A percentile compares a stretch with the other conserved stretches of the same genome.
Conservation (phyloP, 257 asterid species). For the Penstemon barbatus region DNA sequence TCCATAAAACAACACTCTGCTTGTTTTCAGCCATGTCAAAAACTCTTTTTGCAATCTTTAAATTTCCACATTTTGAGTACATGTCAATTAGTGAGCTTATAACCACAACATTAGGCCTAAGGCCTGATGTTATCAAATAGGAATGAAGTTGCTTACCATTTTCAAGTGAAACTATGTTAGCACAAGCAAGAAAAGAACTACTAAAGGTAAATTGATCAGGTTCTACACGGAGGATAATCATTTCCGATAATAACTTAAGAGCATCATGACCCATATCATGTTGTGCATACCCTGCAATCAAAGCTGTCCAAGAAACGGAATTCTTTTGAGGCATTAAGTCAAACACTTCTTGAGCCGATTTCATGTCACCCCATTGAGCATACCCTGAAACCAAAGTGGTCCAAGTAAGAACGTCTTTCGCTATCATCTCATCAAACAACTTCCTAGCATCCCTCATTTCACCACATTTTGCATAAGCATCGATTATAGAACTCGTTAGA, state of each 20-base stretch:
- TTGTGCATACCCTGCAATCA: constrained; percentile 64
- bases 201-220: constrained; percentile 68
- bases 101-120: constrained; percentile 54
- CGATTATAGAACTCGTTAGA: constrained; percentile 62
- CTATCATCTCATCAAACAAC: constrained; percentile 63
- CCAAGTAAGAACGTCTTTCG: constrained; percentile 67
- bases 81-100: constrained; percentile 68
- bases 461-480: constrained; percentile 72
- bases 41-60: constrained; percentile 47
- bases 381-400: constrained; percentile 78
- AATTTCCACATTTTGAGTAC: constrained; percentile 72
- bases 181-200: constrained; percentile 67
- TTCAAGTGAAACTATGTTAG: constrained; percentile 41
- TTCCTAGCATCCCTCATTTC: constrained; percentile 54
- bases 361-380: constrained; percentile 57
- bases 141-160: constrained; percentile 73
- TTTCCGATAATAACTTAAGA: constrained; percentile 44
- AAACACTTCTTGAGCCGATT: constrained; percentile 55
- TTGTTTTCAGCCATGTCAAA: constrained; percentile 43
- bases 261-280: constrained; percentile 49
- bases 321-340: constrained; percentile 58
- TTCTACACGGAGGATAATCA: constrained; percentile 42
- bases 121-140: constrained; percentile 42
- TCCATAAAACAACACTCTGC: constrained; percentile 59
- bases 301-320: constrained; percentile 69